Evolutionary conservation across 1,284 basidiomycete species (phyloP), one percentile per base, ranked within the genome.

Genomic region (Fomitopsis pinicola): DNA sequence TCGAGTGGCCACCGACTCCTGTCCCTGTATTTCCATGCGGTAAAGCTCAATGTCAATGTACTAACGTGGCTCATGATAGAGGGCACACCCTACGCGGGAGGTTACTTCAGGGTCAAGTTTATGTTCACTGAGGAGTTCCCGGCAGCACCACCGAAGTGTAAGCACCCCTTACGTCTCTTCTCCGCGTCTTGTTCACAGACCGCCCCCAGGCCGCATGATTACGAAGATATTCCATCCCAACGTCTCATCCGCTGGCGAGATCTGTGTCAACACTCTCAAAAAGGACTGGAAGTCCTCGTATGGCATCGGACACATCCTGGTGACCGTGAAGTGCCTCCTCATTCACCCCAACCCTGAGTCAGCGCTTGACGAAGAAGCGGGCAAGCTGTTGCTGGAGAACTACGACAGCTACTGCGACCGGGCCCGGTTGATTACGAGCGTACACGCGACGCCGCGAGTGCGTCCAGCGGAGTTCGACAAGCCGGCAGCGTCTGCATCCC

Each of bases 161-260:
- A 66, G 91, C 65, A 42, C 15, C 19, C 30, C 60, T 22, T 30
- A 19, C 26, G 30, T 19, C 46, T 65, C 17, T 61, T n/a, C 59
- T 61, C 45, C 45, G 42, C 12, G 3, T 17, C 33, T 9, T 35
- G 3, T 42, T 42, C 26, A 54, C n/a, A 35, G 5, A 46, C 30
- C 15, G 59, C 46, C 12, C 33, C 7, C 67, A 96, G 95, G 94
- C 71, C 89, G 90, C 78, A 91, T 97, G 73, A 78, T 86, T 1
- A 96, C 95, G 58, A 95, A 96, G 78, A 95, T 98, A 63, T 98
- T 98, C 77, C 96, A 98, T 71, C 96, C 96, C 0, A 98, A 98
- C 71, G 94, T 98, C 33, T 96, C 94, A 0, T 82, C 85, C 35
- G 73, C 83, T 0, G 95, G 95, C 36, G 96, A 97, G 75, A 98